Percentiles rank a stretch among this genome's conserved stretches.
phyloP scores from a whole-genome alignment of 2,329 filamentous ascomycete genomes.

The Monilinia vaccinii-corymbosi region DNA sequence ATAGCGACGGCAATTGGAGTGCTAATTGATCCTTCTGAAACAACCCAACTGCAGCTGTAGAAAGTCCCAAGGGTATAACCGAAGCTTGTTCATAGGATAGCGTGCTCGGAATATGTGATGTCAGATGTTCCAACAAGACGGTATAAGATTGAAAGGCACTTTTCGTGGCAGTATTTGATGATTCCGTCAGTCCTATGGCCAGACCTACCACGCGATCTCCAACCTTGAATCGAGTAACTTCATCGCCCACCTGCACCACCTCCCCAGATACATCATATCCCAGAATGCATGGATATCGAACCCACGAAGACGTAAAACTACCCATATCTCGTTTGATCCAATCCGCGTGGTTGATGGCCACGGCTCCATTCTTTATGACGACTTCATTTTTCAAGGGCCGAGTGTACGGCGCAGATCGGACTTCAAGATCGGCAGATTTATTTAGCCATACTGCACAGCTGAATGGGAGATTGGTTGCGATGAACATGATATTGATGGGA shows the following conservation, averaged over 20 bases:
- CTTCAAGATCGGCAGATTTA: constrained; percentile 26
- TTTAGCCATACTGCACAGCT: constrained; percentile 14
- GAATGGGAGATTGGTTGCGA: neutral
- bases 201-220: constrained; percentile 42
- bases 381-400: constrained; percentile 31
- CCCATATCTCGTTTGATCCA: constrained; percentile 11
- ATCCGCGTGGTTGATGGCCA: constrained; percentile 37
- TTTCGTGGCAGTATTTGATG: constrained; percentile 27
- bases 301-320: constrained; percentile 9
- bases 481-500: neutral
- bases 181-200: constrained; percentile 15
- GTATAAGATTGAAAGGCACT: constrained; percentile 29
- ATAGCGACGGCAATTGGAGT: constrained; percentile 22
- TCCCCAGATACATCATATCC: constrained; percentile 47
- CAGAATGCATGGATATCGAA: constrained; percentile 32
- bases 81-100: constrained; percentile 27
- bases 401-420: constrained; percentile 32
- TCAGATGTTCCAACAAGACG: constrained; percentile 15
- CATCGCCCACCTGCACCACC: constrained; percentile 41
- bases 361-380: constrained; percentile 32
- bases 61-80: constrained; percentile 28
- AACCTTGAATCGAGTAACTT: constrained; percentile 34
- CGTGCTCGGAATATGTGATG: constrained; percentile 23
- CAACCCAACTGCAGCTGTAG: constrained; percentile 27
- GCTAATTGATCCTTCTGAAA: constrained; percentile 22